These are phyloP conservation scores for Discostella stelligera DNA, from an alignment of 352 stramenopile species.

Conservation along the genomic window DNA sequence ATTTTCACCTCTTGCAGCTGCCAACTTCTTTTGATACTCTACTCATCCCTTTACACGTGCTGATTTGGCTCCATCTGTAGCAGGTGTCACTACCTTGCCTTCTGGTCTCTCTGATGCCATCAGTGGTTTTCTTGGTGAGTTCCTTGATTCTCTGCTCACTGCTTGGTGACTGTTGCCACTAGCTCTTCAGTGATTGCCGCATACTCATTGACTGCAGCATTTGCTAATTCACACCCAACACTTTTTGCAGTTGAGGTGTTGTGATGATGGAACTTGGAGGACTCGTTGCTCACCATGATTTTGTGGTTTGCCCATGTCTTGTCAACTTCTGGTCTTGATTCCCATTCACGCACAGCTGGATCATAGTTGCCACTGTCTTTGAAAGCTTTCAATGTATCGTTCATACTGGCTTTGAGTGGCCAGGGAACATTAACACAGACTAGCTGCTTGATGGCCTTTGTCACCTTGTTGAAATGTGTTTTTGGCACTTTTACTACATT, in stretches of 20 bases:
- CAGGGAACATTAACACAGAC: slow-evolving; percentile 12
- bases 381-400: not conserved
- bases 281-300: not conserved
- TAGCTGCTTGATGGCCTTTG: slow-evolving; percentile 4
- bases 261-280: not conserved
- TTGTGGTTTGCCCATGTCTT: slow-evolving; percentile 21
- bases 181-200: not conserved
- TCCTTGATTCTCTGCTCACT: not conserved
- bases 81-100: too few relatives aligned
- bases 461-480: not conserved
- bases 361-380: slow-evolving; percentile 1
- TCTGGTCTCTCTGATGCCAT: not conserved
- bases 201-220: not conserved
- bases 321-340: not conserved
- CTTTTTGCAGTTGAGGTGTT: slow-evolving; percentile 12
- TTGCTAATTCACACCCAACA: slow-evolving; percentile 6
- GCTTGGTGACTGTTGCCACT: not conserved
- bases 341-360: slow-evolving; percentile 7
- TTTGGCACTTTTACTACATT: not conserved
- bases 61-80: too few relatives aligned
- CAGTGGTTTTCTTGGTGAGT: not conserved
- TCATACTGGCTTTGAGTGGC: not conserved
- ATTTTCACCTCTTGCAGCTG: not conserved
- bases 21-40: too few relatives aligned
- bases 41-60: too few relatives aligned